Evolutionary conservation across 371 early-diverging fungal species (phyloP).

Genomic region (Funneliformis caledonium): DNA sequence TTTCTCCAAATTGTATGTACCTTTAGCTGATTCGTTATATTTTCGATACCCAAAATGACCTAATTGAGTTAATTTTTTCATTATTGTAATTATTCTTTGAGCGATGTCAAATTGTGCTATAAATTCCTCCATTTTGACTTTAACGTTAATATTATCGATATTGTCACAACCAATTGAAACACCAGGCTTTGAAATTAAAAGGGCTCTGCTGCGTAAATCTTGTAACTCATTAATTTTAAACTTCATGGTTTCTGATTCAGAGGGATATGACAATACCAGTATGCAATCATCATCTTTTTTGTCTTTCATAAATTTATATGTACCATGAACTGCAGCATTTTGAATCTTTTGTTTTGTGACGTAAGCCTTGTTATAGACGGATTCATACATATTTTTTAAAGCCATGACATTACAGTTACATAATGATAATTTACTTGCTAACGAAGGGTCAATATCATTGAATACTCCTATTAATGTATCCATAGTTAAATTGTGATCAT

Average conservation of each 20-base stretch:
- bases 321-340: constrained; percentile 35
- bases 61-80: constrained; percentile 32
- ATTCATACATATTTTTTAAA: constrained; percentile 36
- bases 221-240: constrained; percentile 28
- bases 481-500: not conserved
- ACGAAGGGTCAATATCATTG: not conserved
- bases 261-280: constrained; percentile 30
- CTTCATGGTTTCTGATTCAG: not conserved
- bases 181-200: constrained; percentile 29
- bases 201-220: constrained; percentile 37
- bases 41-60: constrained; percentile 41
- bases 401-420: constrained; percentile 34
- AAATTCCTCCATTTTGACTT: constrained; percentile 26
- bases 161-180: not conserved
- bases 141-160: no score
- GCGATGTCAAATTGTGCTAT: constrained; percentile 33
- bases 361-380: constrained; percentile 35
- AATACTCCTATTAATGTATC: not conserved
- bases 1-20: not conserved
- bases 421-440: constrained; percentile 28
- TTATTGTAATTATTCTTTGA: constrained; percentile 29
- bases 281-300: constrained; percentile 18
- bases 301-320: constrained; percentile 24
- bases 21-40: not conserved
- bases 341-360: constrained; percentile 36